Evolutionary conservation across 768 basidiomycete species (phyloP).

Genomic region (Agrocybe pediades): DNA sequence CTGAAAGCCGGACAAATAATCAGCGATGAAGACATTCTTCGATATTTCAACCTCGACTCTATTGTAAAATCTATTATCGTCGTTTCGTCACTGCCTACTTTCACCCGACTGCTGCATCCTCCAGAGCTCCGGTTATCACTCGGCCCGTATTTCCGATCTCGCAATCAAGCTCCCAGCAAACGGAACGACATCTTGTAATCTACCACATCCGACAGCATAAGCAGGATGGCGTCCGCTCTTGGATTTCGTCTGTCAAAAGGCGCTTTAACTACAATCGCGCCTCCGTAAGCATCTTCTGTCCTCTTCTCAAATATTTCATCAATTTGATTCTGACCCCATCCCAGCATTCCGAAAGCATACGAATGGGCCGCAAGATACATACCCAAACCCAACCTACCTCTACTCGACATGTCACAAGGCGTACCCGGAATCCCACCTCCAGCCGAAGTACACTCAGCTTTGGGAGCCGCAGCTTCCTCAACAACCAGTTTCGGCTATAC

Average conservation of each 20-base stretch:
- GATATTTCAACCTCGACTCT: too few relatives aligned
- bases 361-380: conserved; percentile 53
- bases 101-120: too few relatives aligned
- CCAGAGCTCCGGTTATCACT: too few relatives aligned
- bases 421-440: conserved; percentile 72
- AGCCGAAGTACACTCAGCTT: conserved; percentile 44
- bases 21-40: too few relatives aligned
- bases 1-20: too few relatives aligned
- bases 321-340: neutral
- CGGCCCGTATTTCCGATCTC: conserved; percentile 11
- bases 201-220: neutral
- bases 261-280: conserved; percentile 44
- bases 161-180: neutral
- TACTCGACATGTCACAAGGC: conserved; percentile 78
- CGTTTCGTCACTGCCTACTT: too few relatives aligned
- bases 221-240: conserved; percentile 16
- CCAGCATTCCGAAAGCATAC: conserved; percentile 59
- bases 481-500: conserved; percentile 56
- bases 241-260: conserved; percentile 40
- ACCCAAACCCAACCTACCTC: conserved; percentile 41
- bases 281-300: conserved; percentile 38
- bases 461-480: conserved; percentile 46
- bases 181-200: too few relatives aligned
- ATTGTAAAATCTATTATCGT: too few relatives aligned
- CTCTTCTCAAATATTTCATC: neutral